Conservation (phyloP, 768 basidiomycete genomes). For the Agrocybe chaxingu region DNA sequence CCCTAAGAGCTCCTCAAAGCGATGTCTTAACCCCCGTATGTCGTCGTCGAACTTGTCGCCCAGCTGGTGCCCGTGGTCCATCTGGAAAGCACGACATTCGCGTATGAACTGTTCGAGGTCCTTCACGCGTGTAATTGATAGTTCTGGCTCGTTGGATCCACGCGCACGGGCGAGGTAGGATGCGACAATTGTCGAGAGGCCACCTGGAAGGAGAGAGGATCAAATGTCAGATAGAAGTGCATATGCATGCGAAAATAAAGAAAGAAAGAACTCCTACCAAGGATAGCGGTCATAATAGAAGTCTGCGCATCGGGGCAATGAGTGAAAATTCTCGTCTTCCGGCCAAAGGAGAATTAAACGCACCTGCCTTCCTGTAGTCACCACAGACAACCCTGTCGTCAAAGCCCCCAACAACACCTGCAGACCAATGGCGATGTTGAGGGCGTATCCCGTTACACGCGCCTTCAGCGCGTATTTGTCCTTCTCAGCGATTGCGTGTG, state of each 20-base stretch:
- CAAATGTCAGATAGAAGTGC: neutral
- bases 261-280: constrained; percentile 24
- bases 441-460: constrained; percentile 29
- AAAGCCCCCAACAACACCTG: constrained; percentile 66
- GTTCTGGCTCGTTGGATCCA: constrained; percentile 68
- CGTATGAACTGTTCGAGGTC: constrained; percentile 69
- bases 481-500: constrained; percentile 41
- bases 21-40: constrained; percentile 14
- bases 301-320: constrained; percentile 19
- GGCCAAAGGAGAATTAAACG: neutral
- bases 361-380: constrained; percentile 38
- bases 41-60: constrained; percentile 33
- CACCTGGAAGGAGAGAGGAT: constrained; percentile 36
- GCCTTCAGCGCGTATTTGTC: constrained; percentile 47
- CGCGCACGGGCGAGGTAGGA: constrained; percentile 70
- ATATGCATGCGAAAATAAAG: neutral
- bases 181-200: constrained; percentile 63
- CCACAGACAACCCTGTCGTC: constrained; percentile 59
- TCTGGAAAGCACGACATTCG: constrained; percentile 51
- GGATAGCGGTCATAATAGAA: constrained; percentile 31
- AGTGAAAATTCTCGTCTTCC: neutral
- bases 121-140: constrained; percentile 51
- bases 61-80: constrained; percentile 50
- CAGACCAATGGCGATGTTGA: constrained; percentile 52
- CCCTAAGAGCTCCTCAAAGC: constrained; percentile 27